These are phyloP conservation scores for Populus hybrid DNA, from an alignment of 441 rosid species.

Conservation along the genomic window DNA sequence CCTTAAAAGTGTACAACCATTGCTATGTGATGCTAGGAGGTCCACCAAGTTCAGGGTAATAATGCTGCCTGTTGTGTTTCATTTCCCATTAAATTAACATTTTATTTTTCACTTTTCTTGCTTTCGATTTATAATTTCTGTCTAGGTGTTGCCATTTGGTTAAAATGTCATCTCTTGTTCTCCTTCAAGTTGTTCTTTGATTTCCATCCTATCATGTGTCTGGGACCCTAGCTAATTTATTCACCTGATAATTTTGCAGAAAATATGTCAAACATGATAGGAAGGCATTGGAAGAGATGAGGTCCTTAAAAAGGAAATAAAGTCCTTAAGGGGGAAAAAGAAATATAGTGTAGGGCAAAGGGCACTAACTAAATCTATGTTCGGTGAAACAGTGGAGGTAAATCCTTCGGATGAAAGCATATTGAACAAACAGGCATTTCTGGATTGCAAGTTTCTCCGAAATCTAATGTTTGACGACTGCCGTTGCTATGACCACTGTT, in stretches of 20 bases:
- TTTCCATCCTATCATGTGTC: neutral
- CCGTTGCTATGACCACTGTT: no score
- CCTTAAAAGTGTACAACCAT: neutral
- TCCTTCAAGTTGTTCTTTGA: neutral
- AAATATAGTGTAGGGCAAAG: neutral
- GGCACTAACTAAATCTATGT: neutral
- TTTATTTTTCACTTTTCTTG: slow-evolving; percentile 3
- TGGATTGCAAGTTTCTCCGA: neutral
- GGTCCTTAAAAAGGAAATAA: slow-evolving; percentile 1
- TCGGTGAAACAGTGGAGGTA: neutral
- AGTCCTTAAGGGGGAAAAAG: neutral
- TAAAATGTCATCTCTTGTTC: no score
- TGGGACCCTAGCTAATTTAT: neutral
- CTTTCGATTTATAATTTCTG: neutral
- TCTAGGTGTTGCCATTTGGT: neutral
- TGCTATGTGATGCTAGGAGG: neutral
- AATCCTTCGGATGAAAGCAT: neutral
- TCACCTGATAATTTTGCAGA: slow-evolving; percentile 14
- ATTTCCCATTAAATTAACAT: neutral
- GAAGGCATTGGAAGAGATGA: slow-evolving; percentile 13
- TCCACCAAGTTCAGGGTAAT: slow-evolving; percentile 14
- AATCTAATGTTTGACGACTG: neutral
- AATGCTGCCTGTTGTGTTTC: slow-evolving; percentile 3
- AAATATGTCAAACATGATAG: slow-evolving; percentile 3
- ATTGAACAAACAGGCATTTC: neutral